Percentiles rank a stretch among this genome's conserved stretches.
These are phyloP conservation scores for Xylariaceae sp. DNA, from an alignment of 2,329 filamentous ascomycete genomes.

Conservation along the genomic window DNA sequence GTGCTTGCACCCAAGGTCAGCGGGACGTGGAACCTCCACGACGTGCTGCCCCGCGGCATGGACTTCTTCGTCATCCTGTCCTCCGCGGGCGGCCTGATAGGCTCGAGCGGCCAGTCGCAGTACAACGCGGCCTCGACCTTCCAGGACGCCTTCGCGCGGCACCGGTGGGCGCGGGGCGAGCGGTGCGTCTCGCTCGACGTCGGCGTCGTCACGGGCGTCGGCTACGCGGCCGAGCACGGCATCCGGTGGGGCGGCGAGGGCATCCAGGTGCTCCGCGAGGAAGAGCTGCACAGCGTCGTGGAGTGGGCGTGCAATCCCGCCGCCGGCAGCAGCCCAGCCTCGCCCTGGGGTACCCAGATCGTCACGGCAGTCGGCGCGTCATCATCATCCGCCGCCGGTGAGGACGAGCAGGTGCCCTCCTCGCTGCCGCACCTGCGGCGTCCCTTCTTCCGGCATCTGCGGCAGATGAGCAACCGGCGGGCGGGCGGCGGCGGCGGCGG, in stretches of 20 bases:
- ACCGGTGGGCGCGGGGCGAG: constrained; percentile 2
- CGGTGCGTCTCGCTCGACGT: constrained; percentile 4
- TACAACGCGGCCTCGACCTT: constrained; percentile 4
- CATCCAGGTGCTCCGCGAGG: constrained; percentile 2
- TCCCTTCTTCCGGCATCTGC: not conserved
- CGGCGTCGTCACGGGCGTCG: constrained; percentile 2
- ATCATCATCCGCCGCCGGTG: not conserved
- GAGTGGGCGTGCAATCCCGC: constrained; percentile 1
- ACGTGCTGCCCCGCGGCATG: not conserved
- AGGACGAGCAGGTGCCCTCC: not conserved
- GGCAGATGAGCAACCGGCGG: constrained; percentile 4
- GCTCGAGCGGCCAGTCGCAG: constrained; percentile 1
- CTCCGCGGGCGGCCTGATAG: constrained; percentile 1
- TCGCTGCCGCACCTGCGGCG: constrained; percentile 1
- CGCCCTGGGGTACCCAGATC: not conserved
- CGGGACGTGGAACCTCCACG: constrained; percentile 7
- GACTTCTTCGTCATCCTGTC: constrained; percentile 7
- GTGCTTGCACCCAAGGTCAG: constrained; percentile 14
- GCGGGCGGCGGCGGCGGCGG: constrained; percentile 1
- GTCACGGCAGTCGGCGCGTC: not conserved
- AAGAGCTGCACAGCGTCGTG: constrained; percentile 7
- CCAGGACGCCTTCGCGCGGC: constrained; percentile 6
- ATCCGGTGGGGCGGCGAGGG: constrained; percentile 1
- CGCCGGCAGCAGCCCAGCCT: not conserved
- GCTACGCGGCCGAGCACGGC: constrained; percentile 4